These are phyloP conservation scores for Trypanosoma avium DNA, from an alignment of 208 protist species.

Conservation along the genomic window DNA sequence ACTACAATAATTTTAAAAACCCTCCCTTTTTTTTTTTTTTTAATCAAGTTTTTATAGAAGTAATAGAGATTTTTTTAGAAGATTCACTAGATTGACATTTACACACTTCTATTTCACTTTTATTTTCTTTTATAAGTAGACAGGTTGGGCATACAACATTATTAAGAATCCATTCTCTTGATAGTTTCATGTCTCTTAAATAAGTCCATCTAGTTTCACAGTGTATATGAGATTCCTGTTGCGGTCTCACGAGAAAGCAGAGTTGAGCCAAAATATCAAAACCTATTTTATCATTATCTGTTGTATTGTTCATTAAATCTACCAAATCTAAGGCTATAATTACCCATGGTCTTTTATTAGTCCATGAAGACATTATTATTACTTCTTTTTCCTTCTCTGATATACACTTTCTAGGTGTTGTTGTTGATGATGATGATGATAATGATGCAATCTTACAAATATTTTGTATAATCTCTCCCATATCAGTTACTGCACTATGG, in stretches of 20 bases:
- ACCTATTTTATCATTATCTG: conserved; percentile 71
- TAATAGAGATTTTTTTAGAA: background rate
- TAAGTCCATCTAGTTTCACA: conserved; percentile 69
- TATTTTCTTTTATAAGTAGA: conserved; percentile 8
- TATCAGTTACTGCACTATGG: conserved; percentile 31
- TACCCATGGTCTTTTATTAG: conserved; percentile 39
- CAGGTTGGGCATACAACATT: conserved; percentile 39
- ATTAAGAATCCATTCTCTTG: conserved; percentile 46
- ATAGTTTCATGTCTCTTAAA: conserved; percentile 68
- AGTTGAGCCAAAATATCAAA: conserved; percentile 56
- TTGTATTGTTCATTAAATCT: conserved; percentile 66
- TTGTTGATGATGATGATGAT: no score
- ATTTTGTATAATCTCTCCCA: conserved; percentile 18
- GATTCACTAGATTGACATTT: conserved; percentile 4
- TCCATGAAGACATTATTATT: conserved; percentile 4
- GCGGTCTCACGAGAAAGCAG: conserved; percentile 49
- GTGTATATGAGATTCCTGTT: conserved; percentile 48
- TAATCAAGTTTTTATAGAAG: background rate
- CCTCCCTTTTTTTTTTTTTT: background rate
- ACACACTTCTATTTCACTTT: background rate
- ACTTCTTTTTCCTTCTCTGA: background rate
- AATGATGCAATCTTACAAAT: conserved; percentile 9
- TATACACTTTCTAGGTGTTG: background rate
- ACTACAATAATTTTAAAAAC: no score
- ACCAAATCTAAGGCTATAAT: conserved; percentile 52